Evolutionary conservation across 345 rosid species (phyloP), one percentile per base, ranked within the genome.

Genomic region (Linum tenue): DNA sequence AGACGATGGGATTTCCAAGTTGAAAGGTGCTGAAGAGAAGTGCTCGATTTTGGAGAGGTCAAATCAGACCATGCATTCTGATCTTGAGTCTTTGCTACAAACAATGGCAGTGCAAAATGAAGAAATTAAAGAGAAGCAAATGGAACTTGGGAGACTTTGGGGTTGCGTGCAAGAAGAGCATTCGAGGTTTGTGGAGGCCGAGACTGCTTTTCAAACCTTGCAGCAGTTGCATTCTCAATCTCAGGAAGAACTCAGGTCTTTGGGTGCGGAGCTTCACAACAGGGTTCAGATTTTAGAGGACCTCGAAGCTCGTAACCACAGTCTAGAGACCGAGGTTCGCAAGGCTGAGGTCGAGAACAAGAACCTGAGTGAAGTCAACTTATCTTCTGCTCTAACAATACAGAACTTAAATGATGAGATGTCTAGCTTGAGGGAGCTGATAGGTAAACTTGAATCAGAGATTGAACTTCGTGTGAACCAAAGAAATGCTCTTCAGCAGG

Each of bases 401-500:
- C 70, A 77, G 66, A 80, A 71, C 65, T 76, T 94, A 79, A 86
- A 85, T 73, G 95, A 72, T 15, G 95, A 88, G 77, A 85, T 87
- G 58, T 79, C 79, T 63, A 76, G 80, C 72, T 70, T 86, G 73
- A 78, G 83, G 75, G 92, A 82, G 81, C 89, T 77, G 37, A 85
- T 89, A 80, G 70, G 68, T 70, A 87, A 82, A 75, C 97, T 94
- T 77, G 99, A 91, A 77, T 81, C 85, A n/a, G 97, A 94, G 73
- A 88, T 95, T 67, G 91, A 84, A 73, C 82, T 86, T 72, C 83
- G 96, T 70, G 85, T 84, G 75, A 91, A 88, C 73, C 85, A 88
- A 71, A 84, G 97, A 74, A 95, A 88, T 79, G 95, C 96, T 74
- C 88, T 91, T 74, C 99, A 91, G 84, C 97, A 95, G 77, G 99